Base-by-base conservation (phyloP, 495 filamentous ascomycete genomes). In the Aspergillus olivimuriae region DNA sequence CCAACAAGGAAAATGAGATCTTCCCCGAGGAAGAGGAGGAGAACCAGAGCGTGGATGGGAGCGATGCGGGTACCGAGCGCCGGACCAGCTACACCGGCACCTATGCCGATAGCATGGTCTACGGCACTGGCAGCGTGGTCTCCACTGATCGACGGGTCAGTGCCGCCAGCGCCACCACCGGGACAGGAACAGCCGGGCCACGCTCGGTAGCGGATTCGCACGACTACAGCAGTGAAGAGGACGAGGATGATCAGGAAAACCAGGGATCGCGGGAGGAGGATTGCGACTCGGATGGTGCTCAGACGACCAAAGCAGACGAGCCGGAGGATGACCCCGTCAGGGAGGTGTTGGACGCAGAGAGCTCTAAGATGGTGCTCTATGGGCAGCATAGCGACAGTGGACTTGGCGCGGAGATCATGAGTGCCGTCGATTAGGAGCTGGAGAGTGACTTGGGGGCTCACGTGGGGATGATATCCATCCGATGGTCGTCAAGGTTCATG, bases 1-100 rank as follows among this genome's bases (percentile, higher is more conserved):
- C 68, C 6, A 74, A 83, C 58, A 83, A 83, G 50, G 80, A 83
- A 55, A 84, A 82, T 47, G 78, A 80, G 41, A 58, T 57, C 3
- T 72, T 82, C 41, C 63, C 68, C 2, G 76, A 78, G 44, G 75
- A n/a, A n/a, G n/a, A 77, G 42, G 72, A 75, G 16, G 70, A 76
- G 30, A 55, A 63, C 31, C 62, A 66, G 15, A 67, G 65, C 28
- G 67, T 56, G n/a, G 49, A 54, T 0, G 63, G 65, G 38, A 77
- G 72, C 45, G 72, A 80, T 36, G 61, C 70, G 5, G 72, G 65
- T 2, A 76, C 74, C 1, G 76, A 79, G 50, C 65, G 78, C 11
- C 60, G 72, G 24, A 66, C 65, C 3, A 81, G 75, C 58, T 78
- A 76, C 30, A 61, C 73, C 32, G 63, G 66, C 16, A 70, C 67